Conservation (phyloP, 768 basidiomycete genomes). For the Rubroboletus satanas region DNA sequence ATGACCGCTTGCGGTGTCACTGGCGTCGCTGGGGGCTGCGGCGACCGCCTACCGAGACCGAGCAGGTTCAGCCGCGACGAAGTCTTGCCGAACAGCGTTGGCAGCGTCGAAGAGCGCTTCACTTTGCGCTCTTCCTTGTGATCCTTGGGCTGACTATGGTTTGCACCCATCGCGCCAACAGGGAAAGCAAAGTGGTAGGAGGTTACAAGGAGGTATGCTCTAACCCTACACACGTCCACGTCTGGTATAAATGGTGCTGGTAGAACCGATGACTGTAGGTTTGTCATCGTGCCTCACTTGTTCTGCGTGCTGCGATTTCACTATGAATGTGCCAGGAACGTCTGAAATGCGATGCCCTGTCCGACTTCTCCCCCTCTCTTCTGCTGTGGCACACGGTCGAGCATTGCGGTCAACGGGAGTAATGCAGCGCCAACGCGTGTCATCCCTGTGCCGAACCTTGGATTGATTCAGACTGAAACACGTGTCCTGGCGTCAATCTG, state of each 20-base stretch:
- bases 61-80: conserved; percentile 30
- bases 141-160: conserved; percentile 25
- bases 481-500: conserved; percentile 5
- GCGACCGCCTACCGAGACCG: conserved; percentile 26
- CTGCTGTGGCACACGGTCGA: conserved; percentile 14
- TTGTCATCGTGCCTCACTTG: conserved; percentile 25
- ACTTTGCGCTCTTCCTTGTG: conserved; percentile 20
- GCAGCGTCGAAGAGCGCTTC: conserved; percentile 25
- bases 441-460: conserved; percentile 9
- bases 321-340: conserved; percentile 7
- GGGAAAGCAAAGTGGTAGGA: neutral
- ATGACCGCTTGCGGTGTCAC: conserved; percentile 17
- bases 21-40: conserved; percentile 29
- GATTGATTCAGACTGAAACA: conserved; percentile 1
- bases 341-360: conserved; percentile 18
- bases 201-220: neutral
- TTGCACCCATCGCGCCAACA: conserved; percentile 23
- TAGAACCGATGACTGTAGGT: conserved; percentile 9
- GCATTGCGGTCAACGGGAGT: neutral
- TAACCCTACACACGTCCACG: conserved; percentile 14
- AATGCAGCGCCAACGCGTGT: conserved; percentile 13
- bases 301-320: conserved; percentile 28
- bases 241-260: conserved; percentile 20
- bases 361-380: conserved; percentile 9
- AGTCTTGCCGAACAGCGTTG: conserved; percentile 24